A percentile compares a stretch with the other conserved stretches of the same genome.
Evolutionary conservation across 495 filamentous ascomycete species (phyloP).

Genomic region (Penicillium argentinense): DNA sequence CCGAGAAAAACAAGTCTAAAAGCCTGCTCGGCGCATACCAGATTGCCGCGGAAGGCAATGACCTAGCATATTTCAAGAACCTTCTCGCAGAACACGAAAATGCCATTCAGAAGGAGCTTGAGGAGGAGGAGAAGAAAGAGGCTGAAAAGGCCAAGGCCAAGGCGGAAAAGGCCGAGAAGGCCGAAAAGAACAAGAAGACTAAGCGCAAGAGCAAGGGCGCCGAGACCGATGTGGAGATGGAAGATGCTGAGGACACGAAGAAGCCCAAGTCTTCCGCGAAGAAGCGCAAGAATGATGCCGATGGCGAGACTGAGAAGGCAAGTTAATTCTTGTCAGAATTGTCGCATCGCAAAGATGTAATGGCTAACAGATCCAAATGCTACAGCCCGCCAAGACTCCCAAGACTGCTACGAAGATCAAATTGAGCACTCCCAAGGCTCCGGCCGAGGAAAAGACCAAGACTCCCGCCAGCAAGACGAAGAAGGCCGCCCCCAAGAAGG

Average conservation of each 20-base stretch:
- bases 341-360: background rate
- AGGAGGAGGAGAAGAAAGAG: conserved; percentile 57
- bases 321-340: conserved; percentile 17
- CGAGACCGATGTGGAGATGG: conserved; percentile 76
- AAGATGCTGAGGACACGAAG: conserved; percentile 58
- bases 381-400: conserved; percentile 56
- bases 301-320: conserved; percentile 69
- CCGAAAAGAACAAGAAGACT: conserved; percentile 56
- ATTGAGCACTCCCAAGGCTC: conserved; percentile 52
- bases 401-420: conserved; percentile 58
- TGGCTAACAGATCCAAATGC: conserved; percentile 17
- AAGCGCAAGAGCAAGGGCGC: conserved; percentile 21
- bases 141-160: conserved; percentile 53
- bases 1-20: conserved; percentile 73
- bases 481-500: conserved; percentile 40
- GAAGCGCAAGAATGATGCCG: conserved; percentile 68
- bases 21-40: conserved; percentile 68
- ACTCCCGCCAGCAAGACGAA: conserved; percentile 62
- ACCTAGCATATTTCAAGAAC: conserved; percentile 73
- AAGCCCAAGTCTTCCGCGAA: conserved; percentile 54
- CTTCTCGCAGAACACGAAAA: conserved; percentile 62
- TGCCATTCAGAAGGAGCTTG: conserved; percentile 59
- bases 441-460: conserved; percentile 48
- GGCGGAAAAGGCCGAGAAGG: conserved; percentile 50
- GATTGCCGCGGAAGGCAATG: conserved; percentile 68